Conservation (phyloP, 768 basidiomycete genomes). For the Lentinula aciculospora region DNA sequence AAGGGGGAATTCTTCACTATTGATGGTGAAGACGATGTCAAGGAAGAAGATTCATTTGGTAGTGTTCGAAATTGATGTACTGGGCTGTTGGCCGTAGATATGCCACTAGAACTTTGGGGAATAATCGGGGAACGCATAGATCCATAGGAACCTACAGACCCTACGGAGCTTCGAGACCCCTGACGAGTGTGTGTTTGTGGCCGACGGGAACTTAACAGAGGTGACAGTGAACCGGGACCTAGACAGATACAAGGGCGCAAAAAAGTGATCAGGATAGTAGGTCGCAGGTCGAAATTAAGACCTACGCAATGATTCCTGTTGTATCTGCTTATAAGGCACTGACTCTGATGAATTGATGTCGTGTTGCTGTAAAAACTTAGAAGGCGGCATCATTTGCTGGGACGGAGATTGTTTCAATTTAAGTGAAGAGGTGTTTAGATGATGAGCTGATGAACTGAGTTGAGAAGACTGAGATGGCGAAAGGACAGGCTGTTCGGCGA, state of each 20-base stretch:
- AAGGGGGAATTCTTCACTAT: not conserved
- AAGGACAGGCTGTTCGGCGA: not conserved
- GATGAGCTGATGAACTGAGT: not conserved
- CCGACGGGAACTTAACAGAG: not conserved
- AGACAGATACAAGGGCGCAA: not conserved
- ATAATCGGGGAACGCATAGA: not conserved
- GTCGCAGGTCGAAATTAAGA: not conserved
- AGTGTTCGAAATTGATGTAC: not conserved
- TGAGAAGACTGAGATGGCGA: not conserved
- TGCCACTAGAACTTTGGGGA: not conserved
- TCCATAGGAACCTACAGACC: not conserved
- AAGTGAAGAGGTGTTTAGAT: not conserved
- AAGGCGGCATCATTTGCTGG: not conserved
- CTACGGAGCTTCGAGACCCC: conserved; percentile 3
- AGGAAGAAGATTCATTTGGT: not conserved
- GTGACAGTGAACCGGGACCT: not conserved
- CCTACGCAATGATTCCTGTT: not conserved
- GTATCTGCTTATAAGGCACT: not conserved
- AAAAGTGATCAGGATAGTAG: not conserved
- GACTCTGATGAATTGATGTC: not conserved
- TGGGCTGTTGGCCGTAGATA: not conserved
- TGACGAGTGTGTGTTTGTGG: not conserved
- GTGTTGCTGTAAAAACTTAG: not conserved
- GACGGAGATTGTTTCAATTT: not conserved
- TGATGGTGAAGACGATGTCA: not conserved